These are phyloP conservation scores for Pseudoneurospora amorphoporcata DNA, from an alignment of 495 filamentous ascomycete genomes.

Conservation along the genomic window DNA sequence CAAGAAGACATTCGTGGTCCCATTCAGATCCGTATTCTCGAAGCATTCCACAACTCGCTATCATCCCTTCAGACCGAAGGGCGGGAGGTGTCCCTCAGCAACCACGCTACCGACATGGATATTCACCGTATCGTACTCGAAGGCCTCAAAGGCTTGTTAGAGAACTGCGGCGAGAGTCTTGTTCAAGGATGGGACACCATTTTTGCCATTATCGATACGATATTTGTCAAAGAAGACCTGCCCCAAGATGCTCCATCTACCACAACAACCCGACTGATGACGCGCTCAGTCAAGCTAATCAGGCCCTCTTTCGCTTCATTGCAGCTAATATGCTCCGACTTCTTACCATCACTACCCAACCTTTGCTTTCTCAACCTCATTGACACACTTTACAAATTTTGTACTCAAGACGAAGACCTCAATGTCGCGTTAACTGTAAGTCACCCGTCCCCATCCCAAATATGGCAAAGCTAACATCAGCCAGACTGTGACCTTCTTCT, in stretches of 20 bases:
- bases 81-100: slow-evolving; percentile 39
- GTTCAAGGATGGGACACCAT: slow-evolving; percentile 72
- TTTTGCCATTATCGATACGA: slow-evolving; percentile 76
- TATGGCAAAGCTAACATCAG: slow-evolving; percentile 14
- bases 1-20: slow-evolving; percentile 40
- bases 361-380: slow-evolving; percentile 73
- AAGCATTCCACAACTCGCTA: slow-evolving; percentile 53
- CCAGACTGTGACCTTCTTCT: slow-evolving; percentile 84
- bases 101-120: slow-evolving; percentile 55
- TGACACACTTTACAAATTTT: slow-evolving; percentile 81
- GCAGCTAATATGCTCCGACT: slow-evolving; percentile 92
- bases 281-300: slow-evolving; percentile 63
- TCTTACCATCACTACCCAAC: slow-evolving; percentile 67
- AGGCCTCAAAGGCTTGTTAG: slow-evolving; percentile 68
- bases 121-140: slow-evolving; percentile 78
- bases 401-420: slow-evolving; percentile 76
- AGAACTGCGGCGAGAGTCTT: slow-evolving; percentile 80
- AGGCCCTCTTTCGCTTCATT: slow-evolving; percentile 77
- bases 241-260: slow-evolving; percentile 8
- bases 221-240: slow-evolving; percentile 48
- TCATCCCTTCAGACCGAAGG: slow-evolving; percentile 31
- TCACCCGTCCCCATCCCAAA: not conserved
- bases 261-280: slow-evolving; percentile 24
- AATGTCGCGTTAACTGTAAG: slow-evolving; percentile 86
- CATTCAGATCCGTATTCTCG: slow-evolving; percentile 61